Evolutionary conservation across 176 grass and related monocot species (phyloP).

Genomic region (Microstegium vimineum): DNA sequence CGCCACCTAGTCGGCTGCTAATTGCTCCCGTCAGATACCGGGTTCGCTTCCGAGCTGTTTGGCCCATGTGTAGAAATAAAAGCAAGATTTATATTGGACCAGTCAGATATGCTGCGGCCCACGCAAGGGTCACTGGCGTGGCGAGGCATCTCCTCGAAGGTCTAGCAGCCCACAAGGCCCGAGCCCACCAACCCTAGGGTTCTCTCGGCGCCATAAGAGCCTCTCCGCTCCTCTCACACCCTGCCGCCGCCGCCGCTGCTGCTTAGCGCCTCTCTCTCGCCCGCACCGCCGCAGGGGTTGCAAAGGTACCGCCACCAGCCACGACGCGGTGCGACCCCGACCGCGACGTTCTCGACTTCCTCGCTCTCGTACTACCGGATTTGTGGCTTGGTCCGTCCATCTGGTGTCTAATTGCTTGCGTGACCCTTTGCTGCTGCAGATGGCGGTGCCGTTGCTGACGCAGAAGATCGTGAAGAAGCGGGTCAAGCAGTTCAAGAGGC

Average conservation of each 20-base stretch:
- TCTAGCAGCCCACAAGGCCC: neutral
- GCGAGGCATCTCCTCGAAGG: neutral
- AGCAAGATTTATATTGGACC: neutral
- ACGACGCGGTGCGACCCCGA: neutral
- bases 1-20: no score
- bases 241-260: neutral
- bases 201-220: neutral
- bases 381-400: neutral
- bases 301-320: neutral
- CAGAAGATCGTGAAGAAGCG: constrained; percentile 90
- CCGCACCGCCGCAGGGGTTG: neutral
- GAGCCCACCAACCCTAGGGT: neutral
- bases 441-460: constrained; percentile 67
- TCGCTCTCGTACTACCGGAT: neutral
- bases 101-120: neutral
- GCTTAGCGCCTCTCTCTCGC: neutral
- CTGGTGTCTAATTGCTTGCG: neutral
- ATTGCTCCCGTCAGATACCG: no score
- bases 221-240: neutral
- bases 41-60: neutral
- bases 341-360: neutral
- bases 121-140: neutral
- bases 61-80: neutral
- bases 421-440: neutral
- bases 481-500: constrained; percentile 79